Percentiles rank a stretch among this genome's conserved stretches.
These are phyloP conservation scores for Mentha longifolia DNA, from an alignment of 257 asterid species.

Conservation along the genomic window DNA sequence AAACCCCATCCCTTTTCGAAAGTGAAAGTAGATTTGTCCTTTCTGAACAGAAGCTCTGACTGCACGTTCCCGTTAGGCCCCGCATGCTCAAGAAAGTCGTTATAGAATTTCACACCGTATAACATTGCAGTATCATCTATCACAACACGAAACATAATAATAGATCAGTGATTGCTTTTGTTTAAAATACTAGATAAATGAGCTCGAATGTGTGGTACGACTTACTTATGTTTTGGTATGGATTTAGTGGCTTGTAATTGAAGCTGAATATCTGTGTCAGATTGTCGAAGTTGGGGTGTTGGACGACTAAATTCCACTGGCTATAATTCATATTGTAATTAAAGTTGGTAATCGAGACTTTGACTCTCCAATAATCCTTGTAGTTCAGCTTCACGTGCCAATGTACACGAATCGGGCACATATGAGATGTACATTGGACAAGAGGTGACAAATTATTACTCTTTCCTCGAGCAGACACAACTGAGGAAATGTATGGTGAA, in stretches of 20 bases:
- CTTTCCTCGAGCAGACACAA: conserved; percentile 63
- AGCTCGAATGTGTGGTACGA: neutral
- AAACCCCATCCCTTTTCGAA: conserved; percentile 90
- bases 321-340: conserved; percentile 80
- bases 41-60: conserved; percentile 79
- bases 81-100: conserved; percentile 73
- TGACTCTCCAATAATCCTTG: conserved; percentile 88
- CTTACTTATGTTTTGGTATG: conserved; percentile 78
- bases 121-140: conserved; percentile 90
- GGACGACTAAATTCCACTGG: conserved; percentile 84
- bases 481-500: conserved; percentile 72
- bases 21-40: conserved; percentile 71
- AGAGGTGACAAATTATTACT: conserved; percentile 58
- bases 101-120: conserved; percentile 78
- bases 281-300: conserved; percentile 90
- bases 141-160: conserved; percentile 15
- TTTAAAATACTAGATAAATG: neutral
- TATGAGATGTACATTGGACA: conserved; percentile 83
- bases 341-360: conserved; percentile 79
- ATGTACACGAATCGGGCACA: conserved; percentile 92
- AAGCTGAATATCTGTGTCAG: conserved; percentile 87
- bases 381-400: conserved; percentile 89
- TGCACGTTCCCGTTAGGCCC: conserved; percentile 83
- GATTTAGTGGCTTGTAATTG: conserved; percentile 75
- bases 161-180: conserved; percentile 1